phyloP scores from a whole-genome alignment of 371 early-diverging fungal species.

The Mucor velutinosus region DNA sequence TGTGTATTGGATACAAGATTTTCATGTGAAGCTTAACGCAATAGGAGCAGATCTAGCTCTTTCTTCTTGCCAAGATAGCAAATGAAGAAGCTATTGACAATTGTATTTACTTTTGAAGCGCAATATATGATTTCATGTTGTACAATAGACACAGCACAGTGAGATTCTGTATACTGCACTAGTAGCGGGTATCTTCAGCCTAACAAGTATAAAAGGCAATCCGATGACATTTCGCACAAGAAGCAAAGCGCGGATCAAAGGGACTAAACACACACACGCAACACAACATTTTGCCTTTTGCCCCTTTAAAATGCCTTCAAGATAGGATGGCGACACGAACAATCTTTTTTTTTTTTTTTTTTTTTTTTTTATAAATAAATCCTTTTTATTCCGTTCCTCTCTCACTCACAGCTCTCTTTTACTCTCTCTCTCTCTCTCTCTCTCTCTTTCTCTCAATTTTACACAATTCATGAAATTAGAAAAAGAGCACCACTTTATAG shows the following conservation, averaged over 20 bases:
- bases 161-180: too few species aligned
- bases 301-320: background rate
- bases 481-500: slow-evolving; percentile 22
- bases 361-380: background rate
- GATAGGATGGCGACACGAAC: background rate
- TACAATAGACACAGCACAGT: too few species aligned
- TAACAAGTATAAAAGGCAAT: background rate
- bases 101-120: too few species aligned
- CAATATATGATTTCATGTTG: too few species aligned
- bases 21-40: too few species aligned
- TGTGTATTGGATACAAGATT: too few species aligned
- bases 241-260: background rate
- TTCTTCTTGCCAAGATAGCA: too few species aligned
- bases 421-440: background rate
- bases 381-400: background rate
- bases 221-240: background rate
- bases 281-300: too few species aligned
- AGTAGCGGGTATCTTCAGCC: background rate
- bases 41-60: too few species aligned
- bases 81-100: too few species aligned
- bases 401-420: background rate
- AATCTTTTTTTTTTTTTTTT: background rate
- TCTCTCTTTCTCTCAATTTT: background rate
- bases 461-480: background rate
- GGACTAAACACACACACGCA: background rate